A percentile compares a stretch with the other conserved stretches of the same genome.
Conservation (phyloP, 306 rosid genomes). For the Dalbergia cultrata region DNA sequence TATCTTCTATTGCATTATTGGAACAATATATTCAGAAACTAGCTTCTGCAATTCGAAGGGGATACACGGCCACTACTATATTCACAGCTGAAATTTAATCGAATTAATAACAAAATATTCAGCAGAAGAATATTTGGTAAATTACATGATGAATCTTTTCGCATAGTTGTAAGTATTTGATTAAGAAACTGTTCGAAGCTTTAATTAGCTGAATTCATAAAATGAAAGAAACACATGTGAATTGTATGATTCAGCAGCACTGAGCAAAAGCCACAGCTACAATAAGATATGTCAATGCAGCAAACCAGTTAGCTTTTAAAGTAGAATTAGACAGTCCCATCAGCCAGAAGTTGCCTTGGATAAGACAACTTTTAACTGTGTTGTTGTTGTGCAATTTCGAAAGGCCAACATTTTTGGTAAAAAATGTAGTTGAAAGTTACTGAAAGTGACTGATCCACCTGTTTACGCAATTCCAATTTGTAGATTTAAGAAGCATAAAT, state of each 20-base stretch:
- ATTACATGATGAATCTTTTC: neutral
- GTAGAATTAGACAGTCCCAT: neutral
- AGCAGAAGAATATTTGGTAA: too few species aligned
- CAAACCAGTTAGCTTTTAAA: neutral
- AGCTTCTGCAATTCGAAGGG: neutral
- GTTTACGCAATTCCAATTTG: constrained; percentile 19
- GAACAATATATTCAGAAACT: neutral
- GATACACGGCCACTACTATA: neutral
- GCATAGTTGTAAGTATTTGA: too few species aligned
- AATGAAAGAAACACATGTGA: neutral
- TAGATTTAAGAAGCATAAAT: constrained; percentile 24
- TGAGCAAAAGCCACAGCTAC: neutral
- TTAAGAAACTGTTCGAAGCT: neutral
- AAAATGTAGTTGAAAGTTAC: too few species aligned
- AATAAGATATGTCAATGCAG: neutral
- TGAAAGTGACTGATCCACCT: constrained; percentile 28
- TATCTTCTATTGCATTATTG: constrained; percentile 1
- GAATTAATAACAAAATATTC: neutral
- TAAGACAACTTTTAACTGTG: neutral
- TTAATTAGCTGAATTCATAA: neutral
- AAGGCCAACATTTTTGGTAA: too few species aligned
- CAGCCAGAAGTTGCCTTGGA: neutral
- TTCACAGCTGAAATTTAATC: neutral
- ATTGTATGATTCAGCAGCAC: constrained; percentile 3
- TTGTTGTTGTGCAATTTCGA: too few species aligned